Evolutionary conservation across 2,329 filamentous ascomycete species (phyloP), one percentile per base, ranked within the genome.

Genomic region (Xylariaceae sp.): DNA sequence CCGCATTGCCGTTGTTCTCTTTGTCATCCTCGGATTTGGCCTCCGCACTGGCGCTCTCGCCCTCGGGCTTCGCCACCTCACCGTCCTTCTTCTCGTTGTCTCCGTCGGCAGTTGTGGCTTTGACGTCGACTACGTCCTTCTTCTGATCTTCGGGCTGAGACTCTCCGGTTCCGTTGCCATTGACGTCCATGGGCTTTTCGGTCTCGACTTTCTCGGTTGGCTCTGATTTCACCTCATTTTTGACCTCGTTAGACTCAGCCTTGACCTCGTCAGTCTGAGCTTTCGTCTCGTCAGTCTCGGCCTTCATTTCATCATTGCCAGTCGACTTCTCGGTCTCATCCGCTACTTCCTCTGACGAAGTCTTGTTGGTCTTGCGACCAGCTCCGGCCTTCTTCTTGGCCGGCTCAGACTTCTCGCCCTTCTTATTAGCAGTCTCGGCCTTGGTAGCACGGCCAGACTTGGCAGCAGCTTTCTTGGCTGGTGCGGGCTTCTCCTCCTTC

Each of bases 301-400:
- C 67, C 56, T 71, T 70, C 60, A 71, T 71, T 8, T 64, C 51
- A 15, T 41, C 41, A 39, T 35, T 34, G 51, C 30, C 34, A n/a
- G 2, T 35, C 17, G 58, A 56, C 3, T 62, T 4, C 53, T 61
- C 60, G 41, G 64, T 61, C 9, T 60, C 45, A 55, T 30, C 23
- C 23, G 71, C 53, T 3, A 34, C 30, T 34, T 55, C 53, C 1
- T 30, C 23, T 30, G 23, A 30, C 5, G 23, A 30, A 30, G 51
- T 30, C 37, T 55, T 49, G n/a, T n/a, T 18, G n/a, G n/a, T 8
- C 15, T 17, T 48, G 9, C n/a, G n/a, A 18, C n/a, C 45, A 10
- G 45, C 45, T 3, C 2, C n/a, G n/a, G 13, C 61, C 61, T 59
- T 67, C 47, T 70, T 73, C 63, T 73, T 72, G 35, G 67, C 67